Base-by-base conservation (phyloP, 371 early-diverging fungal species). In the Rhizopus sp. region DNA sequence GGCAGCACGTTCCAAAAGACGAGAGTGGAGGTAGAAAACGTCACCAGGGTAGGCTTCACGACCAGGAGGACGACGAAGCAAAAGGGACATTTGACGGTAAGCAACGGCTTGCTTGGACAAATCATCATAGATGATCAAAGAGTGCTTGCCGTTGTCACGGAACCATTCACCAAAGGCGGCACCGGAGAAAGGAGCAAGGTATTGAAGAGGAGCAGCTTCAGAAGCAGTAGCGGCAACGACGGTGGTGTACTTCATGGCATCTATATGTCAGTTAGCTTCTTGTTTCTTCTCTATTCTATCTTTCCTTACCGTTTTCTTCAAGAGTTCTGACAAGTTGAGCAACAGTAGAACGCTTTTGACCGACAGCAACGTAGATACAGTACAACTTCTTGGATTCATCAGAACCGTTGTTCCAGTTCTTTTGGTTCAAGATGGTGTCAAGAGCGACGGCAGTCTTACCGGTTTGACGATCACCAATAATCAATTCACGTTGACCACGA, bases 11-110 rank as follows among this genome's bases (percentile, higher is more conserved):
- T 96, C 96, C 61, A 96, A 84, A 63, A 96, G 88, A 85, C 96
- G 93, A 66, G 95, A 94, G 90, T 96, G 95, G 39, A 96, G 86
- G 84, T 96, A 96, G 88, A 95, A 96, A 57, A 96, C 95, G 81
- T 96, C 96, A 87, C 96, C 95, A 67, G 95, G 96, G 87, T 95
- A 95, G 63, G 96, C 96, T 82, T 95, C 96, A 86, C 96, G 94
- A 87, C 96, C 96, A 58, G 96, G 96, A 67, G 95, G 96, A 89
- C 96, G 94, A 83, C 96, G 92, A 68, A 96, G 93, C 73, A 96
- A 80, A 58, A 96, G 88, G 39, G 95, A 94, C 95, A 96, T 93
- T 82, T 96, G 95, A 88, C 96, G 95, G 87, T 96, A 96, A 69
- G 95, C 96, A 63, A 95, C 95, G 77, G 95, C 95, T 80, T 96